These are phyloP conservation scores for Lachnellula arida DNA, from an alignment of 2,329 filamentous ascomycete species.

Conservation along the genomic window DNA sequence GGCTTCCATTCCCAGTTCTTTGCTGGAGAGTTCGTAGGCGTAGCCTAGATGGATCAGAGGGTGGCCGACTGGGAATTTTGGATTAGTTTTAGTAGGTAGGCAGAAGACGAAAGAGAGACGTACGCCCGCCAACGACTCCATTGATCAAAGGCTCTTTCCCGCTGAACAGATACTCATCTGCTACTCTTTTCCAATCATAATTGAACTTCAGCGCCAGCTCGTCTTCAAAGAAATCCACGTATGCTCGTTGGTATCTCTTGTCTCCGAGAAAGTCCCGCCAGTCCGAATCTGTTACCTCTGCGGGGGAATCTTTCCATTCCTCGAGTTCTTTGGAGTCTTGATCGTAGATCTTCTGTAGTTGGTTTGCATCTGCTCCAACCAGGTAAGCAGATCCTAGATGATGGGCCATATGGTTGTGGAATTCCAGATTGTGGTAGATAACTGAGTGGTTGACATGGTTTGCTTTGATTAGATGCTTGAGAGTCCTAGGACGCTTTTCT, in stretches of 20 bases:
- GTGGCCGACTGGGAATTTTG: constrained; percentile 62
- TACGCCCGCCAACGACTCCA: constrained; percentile 73
- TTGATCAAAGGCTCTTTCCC: constrained; percentile 76
- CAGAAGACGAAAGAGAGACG: constrained; percentile 40
- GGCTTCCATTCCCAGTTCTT: constrained; percentile 84
- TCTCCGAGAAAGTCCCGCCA: constrained; percentile 84
- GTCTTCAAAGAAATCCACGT: constrained; percentile 94
- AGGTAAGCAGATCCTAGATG: constrained; percentile 81
- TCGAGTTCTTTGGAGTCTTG: constrained; percentile 66
- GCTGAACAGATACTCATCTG: constrained; percentile 70
- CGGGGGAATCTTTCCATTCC: constrained; percentile 77
- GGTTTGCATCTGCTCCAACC: constrained; percentile 67
- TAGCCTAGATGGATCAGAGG: constrained; percentile 95
- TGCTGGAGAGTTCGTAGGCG: constrained; percentile 81
- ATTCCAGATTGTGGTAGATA: constrained; percentile 68
- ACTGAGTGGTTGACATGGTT: constrained; percentile 91
- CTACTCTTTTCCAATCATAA: constrained; percentile 80
- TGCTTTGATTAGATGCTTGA: constrained; percentile 86
- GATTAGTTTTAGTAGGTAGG: constrained; percentile 3
- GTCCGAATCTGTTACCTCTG: constrained; percentile 76
- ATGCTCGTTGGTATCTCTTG: constrained; percentile 79
- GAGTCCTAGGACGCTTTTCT: constrained; percentile 72
- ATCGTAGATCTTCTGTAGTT: constrained; percentile 80
- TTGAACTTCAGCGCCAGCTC: constrained; percentile 63
- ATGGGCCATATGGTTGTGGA: constrained; percentile 81